phyloP scores from a whole-genome alignment of 495 filamentous ascomycete genomes.

The Tuber microsphaerosporum region DNA sequence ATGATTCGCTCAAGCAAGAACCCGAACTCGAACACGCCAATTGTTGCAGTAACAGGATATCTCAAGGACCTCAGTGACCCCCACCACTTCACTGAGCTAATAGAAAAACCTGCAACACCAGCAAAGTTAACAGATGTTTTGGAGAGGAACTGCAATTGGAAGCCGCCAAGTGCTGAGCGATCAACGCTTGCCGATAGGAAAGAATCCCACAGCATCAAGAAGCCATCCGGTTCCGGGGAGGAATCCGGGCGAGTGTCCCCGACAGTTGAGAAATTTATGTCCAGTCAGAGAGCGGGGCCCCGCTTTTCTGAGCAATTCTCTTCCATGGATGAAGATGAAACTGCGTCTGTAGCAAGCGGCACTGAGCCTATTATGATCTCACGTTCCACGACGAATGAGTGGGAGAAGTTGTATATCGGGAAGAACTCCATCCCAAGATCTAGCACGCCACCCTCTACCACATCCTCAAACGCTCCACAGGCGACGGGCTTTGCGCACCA shows the following conservation, averaged over 20 bases:
- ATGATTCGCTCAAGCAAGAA: slow-evolving; percentile 97
- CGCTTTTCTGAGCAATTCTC: slow-evolving; percentile 35
- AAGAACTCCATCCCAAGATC: slow-evolving; percentile 19
- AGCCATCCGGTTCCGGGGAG: slow-evolving; percentile 33
- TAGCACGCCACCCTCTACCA: slow-evolving; percentile 11
- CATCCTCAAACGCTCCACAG: slow-evolving; percentile 19
- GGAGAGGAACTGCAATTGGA: slow-evolving; percentile 84
- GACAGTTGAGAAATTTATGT: slow-evolving; percentile 38
- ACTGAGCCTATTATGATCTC: slow-evolving; percentile 29
- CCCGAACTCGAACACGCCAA: slow-evolving; percentile 85
- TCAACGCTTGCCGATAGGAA: slow-evolving; percentile 28
- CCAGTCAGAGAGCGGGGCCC: slow-evolving; percentile 20
- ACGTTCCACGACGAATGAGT: slow-evolving; percentile 36
- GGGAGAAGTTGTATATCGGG: slow-evolving; percentile 27
- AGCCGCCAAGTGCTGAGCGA: slow-evolving; percentile 56
- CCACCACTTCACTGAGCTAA: slow-evolving; percentile 87
- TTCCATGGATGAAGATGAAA: slow-evolving; percentile 39
- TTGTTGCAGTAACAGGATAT: slow-evolving; percentile 96
- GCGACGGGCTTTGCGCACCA: slow-evolving; percentile 15
- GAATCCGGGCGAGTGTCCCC: slow-evolving; percentile 34
- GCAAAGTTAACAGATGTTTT: slow-evolving; percentile 81
- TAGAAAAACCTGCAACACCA: slow-evolving; percentile 90
- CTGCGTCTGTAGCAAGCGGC: slow-evolving; percentile 19
- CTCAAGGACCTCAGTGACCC: slow-evolving; percentile 88
- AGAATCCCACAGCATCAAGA: slow-evolving; percentile 23